Evolutionary conservation across 2,329 filamentous ascomycete genomes (phyloP).

Genomic region (Alternaria conjuncta): DNA sequence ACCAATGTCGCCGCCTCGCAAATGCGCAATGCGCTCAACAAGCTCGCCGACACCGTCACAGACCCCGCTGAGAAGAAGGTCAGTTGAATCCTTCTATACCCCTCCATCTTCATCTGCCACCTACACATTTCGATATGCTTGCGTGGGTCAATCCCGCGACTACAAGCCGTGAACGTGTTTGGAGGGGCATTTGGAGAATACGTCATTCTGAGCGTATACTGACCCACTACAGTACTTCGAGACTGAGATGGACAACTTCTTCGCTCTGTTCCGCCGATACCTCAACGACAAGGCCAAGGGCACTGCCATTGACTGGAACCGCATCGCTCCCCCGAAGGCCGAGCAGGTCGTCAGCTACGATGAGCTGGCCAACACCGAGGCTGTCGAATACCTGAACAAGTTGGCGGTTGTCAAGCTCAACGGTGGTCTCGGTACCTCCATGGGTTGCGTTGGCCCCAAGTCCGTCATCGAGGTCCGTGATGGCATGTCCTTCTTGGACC

Average conservation of each 20-base stretch:
- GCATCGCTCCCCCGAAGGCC: slow-evolving; percentile 90
- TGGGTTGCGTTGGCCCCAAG: slow-evolving; percentile 99
- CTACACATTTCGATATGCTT: neutral
- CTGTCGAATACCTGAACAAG: slow-evolving; percentile 94
- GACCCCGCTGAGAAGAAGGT: slow-evolving; percentile 83
- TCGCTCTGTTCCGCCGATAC: slow-evolving; percentile 96
- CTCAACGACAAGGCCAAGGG: slow-evolving; percentile 99
- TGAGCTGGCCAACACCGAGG: slow-evolving; percentile 85
- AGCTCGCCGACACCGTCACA: slow-evolving; percentile 85
- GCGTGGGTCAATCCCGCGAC: slow-evolving; percentile 1
- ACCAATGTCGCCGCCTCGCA: slow-evolving; percentile 97
- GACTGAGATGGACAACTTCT: slow-evolving; percentile 99
- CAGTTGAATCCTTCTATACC: slow-evolving; percentile 31
- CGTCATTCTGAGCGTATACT: slow-evolving; percentile 22
- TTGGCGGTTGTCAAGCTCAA: slow-evolving; percentile 99
- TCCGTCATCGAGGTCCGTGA: slow-evolving; percentile 99
- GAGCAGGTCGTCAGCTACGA: slow-evolving; percentile 96
- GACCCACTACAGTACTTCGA: slow-evolving; percentile 75
- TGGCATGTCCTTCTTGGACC: slow-evolving; percentile 99
- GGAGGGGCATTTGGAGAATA: neutral
- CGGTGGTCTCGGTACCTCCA: slow-evolving; percentile 97
- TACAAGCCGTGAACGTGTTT: slow-evolving; percentile 3
- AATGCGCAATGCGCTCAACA: slow-evolving; percentile 97
- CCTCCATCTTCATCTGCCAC: neutral
- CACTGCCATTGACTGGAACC: slow-evolving; percentile 94